phyloP scores from a whole-genome alignment of 805 yeast genomes.

The Millerozyma miso region DNA sequence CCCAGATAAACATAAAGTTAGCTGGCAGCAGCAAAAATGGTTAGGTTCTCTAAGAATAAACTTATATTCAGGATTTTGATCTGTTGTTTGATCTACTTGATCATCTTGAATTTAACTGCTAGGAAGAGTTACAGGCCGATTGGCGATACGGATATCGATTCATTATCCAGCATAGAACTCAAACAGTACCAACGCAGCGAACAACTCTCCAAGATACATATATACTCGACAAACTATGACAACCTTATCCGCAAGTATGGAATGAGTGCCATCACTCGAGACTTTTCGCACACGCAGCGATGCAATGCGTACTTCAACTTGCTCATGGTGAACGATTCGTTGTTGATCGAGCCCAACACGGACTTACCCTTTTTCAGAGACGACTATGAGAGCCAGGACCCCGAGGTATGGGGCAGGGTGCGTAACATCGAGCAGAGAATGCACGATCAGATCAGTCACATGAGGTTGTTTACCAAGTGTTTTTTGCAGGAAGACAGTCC shows the following conservation, averaged over 20 bases:
- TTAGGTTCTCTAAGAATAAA: neutral
- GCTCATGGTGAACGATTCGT: conserved; percentile 5
- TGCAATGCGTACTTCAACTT: conserved; percentile 22
- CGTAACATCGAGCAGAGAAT: conserved; percentile 17
- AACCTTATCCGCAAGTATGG: neutral
- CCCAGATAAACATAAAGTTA: neutral
- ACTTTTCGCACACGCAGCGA: conserved; percentile 10
- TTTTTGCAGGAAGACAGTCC: conserved; percentile 9
- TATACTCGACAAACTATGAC: conserved; percentile 4
- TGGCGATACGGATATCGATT: neutral
- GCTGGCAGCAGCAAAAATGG: neutral
- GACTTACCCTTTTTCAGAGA: conserved; percentile 12
- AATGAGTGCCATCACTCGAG: conserved; percentile 6
- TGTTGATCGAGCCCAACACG: conserved; percentile 11
- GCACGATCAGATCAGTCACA: conserved; percentile 21
- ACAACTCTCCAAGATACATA: neutral
- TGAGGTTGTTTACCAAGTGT: conserved; percentile 22
- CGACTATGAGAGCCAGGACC: conserved; percentile 9
- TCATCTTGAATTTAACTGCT: neutral
- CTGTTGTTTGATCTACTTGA: neutral
- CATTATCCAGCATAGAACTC: neutral
- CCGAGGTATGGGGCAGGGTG: conserved; percentile 13
- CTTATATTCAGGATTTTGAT: neutral
- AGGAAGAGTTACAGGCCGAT: neutral
- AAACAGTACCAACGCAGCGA: neutral